Evolutionary conservation across 805 yeast genomes (phyloP), one percentile per base, ranked within the genome.

Genomic region (Ascoidea asiatica): DNA sequence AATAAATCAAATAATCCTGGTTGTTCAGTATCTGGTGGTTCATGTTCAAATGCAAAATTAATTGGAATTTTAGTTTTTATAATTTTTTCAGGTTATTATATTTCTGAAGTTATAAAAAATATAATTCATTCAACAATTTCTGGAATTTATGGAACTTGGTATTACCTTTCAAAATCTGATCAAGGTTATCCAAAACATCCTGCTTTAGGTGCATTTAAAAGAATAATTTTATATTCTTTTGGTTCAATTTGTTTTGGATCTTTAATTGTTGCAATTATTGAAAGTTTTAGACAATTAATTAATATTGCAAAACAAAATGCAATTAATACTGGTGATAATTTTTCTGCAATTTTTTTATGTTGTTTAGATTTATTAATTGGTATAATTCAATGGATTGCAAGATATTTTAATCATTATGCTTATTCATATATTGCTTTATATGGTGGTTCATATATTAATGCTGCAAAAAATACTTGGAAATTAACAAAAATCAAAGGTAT

Each of bases 191-290:
- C 95, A 29, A 70, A 58, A 53, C 71, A 73, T 66, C 90, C 95
- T 3, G 92, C 94, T 1, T 64, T 79, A 48, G 88, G 92, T 2
- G 80, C 95, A 2, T 76, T 88, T 51, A 75, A 69, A 54, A 72
- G 95, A 52, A 86, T 95, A 1, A 60, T 85, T 61, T 82, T 95
- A 3, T 82, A 79, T 57, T 85, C 95, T 7, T 81, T 88, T 55
- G 97, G 97, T 2, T 83, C 95, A 2, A 81, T 89, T 45, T 82
- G 95, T 58, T 82, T 85, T 56, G 95, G 96, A 0, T 81, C 87
- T 2, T 60, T 82, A 55, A 70, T 82, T 57, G 83, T 83, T 37
- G 76, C 86, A 0, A 49, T 86, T 21, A 71, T 87, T 49, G 90
- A 85, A 56, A 69, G 86, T 15, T 50, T 83, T 39, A 72, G 77